A percentile compares a stretch with the other conserved stretches of the same genome.
Conservation (phyloP, 139 green algal genomes). For the Chlamydomonas sp. region DNA sequence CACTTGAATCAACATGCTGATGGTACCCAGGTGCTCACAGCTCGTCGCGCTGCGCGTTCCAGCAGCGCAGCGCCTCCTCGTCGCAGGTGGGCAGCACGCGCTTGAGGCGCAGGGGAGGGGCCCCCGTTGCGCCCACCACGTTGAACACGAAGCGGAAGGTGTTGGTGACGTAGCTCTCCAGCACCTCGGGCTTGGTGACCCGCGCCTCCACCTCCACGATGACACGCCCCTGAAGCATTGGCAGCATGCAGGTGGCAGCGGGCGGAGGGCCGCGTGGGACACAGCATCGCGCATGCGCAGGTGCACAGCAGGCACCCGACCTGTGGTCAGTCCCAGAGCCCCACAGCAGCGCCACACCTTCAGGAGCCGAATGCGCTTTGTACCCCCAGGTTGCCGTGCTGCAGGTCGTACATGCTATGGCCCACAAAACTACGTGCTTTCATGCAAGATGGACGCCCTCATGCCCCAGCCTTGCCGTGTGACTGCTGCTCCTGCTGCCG, state of each 20-base stretch:
- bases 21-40: too few species aligned
- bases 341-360: too few species aligned
- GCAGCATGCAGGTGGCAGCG: background rate
- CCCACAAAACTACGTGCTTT: background rate
- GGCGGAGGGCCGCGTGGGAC: background rate
- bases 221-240: conserved; percentile 1
- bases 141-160: conserved; percentile 39
- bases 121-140: background rate
- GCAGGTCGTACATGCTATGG: too few species aligned
- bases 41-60: background rate
- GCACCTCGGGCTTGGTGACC: conserved; percentile 42
- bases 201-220: conserved; percentile 39
- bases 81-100: conserved; percentile 40
- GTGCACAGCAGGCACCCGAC: too few species aligned
- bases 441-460: background rate
- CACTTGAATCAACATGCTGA: too few species aligned
- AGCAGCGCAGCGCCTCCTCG: conserved; percentile 30
- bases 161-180: conserved; percentile 26
- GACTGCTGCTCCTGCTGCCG: background rate
- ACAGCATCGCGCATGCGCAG: background rate
- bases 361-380: too few species aligned
- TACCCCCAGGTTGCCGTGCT: too few species aligned
- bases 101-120: conserved; percentile 3
- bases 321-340: background rate
- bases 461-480: background rate